These are phyloP conservation scores for Cnidoscolus chayamansa DNA, from an alignment of 441 rosid genomes.

Conservation along the genomic window DNA sequence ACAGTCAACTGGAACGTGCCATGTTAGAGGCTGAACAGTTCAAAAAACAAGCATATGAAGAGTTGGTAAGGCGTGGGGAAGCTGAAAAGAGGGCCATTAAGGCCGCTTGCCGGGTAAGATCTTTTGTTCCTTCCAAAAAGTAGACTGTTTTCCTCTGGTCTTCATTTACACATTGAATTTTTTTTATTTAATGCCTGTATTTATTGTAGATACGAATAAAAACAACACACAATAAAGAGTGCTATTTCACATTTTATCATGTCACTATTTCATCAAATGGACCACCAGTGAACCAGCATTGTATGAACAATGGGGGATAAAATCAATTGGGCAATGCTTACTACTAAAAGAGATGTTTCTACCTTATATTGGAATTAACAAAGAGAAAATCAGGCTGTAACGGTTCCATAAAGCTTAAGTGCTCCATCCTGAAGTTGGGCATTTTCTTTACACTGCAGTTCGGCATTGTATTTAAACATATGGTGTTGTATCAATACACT, in stretches of 20 bases:
- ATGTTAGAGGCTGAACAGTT: slow-evolving; percentile 55
- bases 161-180: not conserved
- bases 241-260: not conserved
- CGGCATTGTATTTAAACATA: not conserved
- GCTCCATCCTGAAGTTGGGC: not conserved
- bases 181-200: not conserved
- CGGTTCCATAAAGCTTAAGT: not conserved
- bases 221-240: not conserved
- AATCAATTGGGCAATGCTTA: not conserved
- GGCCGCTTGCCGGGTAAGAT: slow-evolving; percentile 52
- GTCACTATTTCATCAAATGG: not conserved
- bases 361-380: not conserved
- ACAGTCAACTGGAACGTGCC: slow-evolving; percentile 48
- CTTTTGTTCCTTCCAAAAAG: not conserved
- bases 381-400: not conserved
- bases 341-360: not conserved
- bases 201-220: not conserved
- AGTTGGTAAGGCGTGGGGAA: slow-evolving; percentile 53
- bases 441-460: not conserved
- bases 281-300: not conserved
- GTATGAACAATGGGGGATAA: not conserved
- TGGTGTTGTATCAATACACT: not conserved
- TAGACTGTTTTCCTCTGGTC: not conserved
- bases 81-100: slow-evolving; percentile 62
- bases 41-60: slow-evolving; percentile 54